These are phyloP conservation scores for Petunia secreta DNA, from an alignment of 257 asterid genomes.

Conservation along the genomic window DNA sequence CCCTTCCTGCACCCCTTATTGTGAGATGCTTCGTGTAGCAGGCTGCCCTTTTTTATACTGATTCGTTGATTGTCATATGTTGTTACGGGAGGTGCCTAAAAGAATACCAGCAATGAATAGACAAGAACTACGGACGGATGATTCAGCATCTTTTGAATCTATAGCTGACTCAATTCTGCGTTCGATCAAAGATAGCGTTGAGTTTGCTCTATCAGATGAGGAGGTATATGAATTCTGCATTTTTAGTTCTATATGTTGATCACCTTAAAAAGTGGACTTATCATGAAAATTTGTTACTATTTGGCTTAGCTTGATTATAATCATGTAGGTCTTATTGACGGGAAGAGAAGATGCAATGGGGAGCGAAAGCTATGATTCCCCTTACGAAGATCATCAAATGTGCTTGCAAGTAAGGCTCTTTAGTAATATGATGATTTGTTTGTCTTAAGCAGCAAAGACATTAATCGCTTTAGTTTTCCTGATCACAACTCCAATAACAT, in stretches of 20 bases:
- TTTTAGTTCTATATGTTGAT: not conserved
- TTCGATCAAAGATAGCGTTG: conserved; percentile 49
- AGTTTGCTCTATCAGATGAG: conserved; percentile 45
- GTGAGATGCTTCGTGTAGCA: too few relatives aligned
- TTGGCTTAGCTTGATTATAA: conserved; percentile 9
- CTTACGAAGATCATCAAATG: conserved; percentile 51
- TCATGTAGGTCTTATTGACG: conserved; percentile 39
- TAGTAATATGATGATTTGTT: not conserved
- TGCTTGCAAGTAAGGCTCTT: conserved; percentile 58
- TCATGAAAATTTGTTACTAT: not conserved
- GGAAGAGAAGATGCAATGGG: conserved; percentile 33
- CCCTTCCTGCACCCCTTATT: too few relatives aligned
- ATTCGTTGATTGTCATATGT: conserved; percentile 10
- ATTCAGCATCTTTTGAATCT: conserved; percentile 34
- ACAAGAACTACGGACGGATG: conserved; percentile 28
- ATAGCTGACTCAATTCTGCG: conserved; percentile 50
- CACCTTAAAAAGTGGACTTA: not conserved
- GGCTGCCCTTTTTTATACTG: not conserved
- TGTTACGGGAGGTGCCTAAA: conserved; percentile 42
- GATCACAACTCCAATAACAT: not conserved
- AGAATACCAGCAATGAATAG: conserved; percentile 29
- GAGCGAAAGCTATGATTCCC: conserved; percentile 38
- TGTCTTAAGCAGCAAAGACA: not conserved
- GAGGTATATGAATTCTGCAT: conserved; percentile 41
- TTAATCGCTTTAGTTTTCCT: not conserved